Base-by-base conservation (phyloP, 2,329 filamentous ascomycete species). In the Mariannaea sp. region DNA sequence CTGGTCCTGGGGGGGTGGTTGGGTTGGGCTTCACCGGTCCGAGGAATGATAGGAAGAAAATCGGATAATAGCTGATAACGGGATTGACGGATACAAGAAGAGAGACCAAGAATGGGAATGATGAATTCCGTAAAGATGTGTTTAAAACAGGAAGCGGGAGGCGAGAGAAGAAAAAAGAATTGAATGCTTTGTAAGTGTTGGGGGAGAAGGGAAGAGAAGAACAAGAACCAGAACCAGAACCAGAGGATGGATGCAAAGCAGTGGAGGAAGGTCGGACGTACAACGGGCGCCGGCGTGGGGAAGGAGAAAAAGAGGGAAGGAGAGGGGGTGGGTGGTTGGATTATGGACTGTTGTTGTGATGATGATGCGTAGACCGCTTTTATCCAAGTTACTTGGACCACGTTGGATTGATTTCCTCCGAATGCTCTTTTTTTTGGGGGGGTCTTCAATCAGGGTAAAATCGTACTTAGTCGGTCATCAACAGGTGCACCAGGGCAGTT, bases 11-110 rank as follows among this genome's bases (percentile, higher is more conserved):
- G 22, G 22, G 22, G 22, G 22, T 24, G 22, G 22, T 24, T n/a
- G n/a, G n/a, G n/a, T n/a, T n/a, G n/a, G n/a, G n/a, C n/a, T n/a
- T 36, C 33, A 22, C 27, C 42, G 48, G 42, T 51, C 32, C 43
- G 43, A 47, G 8, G 22, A 24, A 8, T 5, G 8, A 24, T 24
- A 24, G 22, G 22, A 24, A 24, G 5, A 24, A 24, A 8, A 8
- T 24, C 22, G 22, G 22, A 24, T 24, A 24, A 24, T 8, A 24
- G 22, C 22, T 5, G 22, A 24, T 24, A 24, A 24, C 22, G 8
- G 22, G 22, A 5, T 24, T 24, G 22, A 24, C 22, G 22, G n/a
- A 24, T 24, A 24, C 22, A 24, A 8, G 22, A 24, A 8, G 22
- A 8, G 8, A 8, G 22, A 8, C n/a, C n/a, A n/a, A n/a, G n/a